phyloP scores from a whole-genome alignment of 208 protist species.

The Leishmania arabica region DNA sequence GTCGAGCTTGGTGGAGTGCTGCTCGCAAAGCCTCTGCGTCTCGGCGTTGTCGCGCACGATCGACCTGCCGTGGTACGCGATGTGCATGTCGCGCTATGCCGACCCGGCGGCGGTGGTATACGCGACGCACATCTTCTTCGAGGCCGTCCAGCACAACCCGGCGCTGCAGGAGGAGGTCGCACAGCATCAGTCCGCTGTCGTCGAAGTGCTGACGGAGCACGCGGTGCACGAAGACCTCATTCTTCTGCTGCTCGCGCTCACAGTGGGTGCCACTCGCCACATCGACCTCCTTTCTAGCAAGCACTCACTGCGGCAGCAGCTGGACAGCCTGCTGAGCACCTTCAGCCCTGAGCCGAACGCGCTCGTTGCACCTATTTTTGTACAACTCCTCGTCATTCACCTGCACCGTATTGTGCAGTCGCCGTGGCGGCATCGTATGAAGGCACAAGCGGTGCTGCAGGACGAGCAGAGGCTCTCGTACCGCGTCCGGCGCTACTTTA shows the following conservation, averaged over 20 bases:
- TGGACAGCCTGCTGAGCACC: constrained; percentile 58
- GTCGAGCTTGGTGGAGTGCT: constrained; percentile 59
- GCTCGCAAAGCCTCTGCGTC: constrained; percentile 38
- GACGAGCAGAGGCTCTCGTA: constrained; percentile 44
- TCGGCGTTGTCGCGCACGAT: constrained; percentile 51
- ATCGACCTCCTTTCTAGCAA: constrained; percentile 66
- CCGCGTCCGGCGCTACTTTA: constrained; percentile 56
- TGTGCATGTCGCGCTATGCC: constrained; percentile 66
- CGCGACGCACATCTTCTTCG: constrained; percentile 73
- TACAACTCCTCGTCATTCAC: constrained; percentile 60
- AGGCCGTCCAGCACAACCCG: constrained; percentile 54
- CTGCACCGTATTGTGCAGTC: constrained; percentile 39
- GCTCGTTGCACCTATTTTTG: constrained; percentile 69
- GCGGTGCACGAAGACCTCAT: constrained; percentile 70
- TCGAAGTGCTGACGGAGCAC: constrained; percentile 63
- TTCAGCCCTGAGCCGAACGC: constrained; percentile 44
- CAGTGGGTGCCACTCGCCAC: constrained; percentile 47
- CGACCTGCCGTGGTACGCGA: constrained; percentile 69
- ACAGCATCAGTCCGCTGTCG: constrained; percentile 55
- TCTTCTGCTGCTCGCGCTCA: constrained; percentile 63
- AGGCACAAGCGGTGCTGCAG: constrained; percentile 33
- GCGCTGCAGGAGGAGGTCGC: constrained; percentile 52
- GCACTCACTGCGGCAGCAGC: constrained; percentile 59
- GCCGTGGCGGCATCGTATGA: constrained; percentile 24
- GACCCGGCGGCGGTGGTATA: constrained; percentile 72